Evolutionary conservation across 495 filamentous ascomycete genomes (phyloP), one percentile per base, ranked within the genome.

Genomic region (Aspergillus sparsus): DNA sequence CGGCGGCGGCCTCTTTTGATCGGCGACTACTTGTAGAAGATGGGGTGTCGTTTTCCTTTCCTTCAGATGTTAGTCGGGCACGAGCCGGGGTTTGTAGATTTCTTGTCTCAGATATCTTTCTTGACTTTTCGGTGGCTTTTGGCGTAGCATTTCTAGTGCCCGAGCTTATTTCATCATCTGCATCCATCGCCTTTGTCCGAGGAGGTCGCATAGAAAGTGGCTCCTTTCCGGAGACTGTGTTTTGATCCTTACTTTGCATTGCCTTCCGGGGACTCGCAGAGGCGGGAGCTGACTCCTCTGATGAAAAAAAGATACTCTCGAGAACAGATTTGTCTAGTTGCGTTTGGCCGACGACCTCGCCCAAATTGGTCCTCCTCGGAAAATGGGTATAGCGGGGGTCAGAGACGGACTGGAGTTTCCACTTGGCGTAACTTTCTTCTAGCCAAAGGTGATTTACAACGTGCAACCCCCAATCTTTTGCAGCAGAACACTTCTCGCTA

Each of bases 371-470:
- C 53, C 91, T 80, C 8, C 79, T 77, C 13, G 94, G 95, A 67
- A 97, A 99, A 64, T 87, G 81, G 1, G 79, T 89, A 67, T 96
- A 98, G 53, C 86, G 85, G 1, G 80, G 77, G 58, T 89, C 81
- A 2, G 87, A 84, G 5, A 91, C 66, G 1, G 80, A 80, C 65
- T 89, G 87, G 41, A 86, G 71, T 66, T 88, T 77, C 80, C 92
- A 96, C 67, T 87, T 89, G 6, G 92, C 90, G 69, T 98, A 99
- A 72, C 91, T 92, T 64, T 99, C 95, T 70, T 99, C 94, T 47
- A 99, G 82, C 94, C 94, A 99, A 1, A 99, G 79, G 66, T 98
- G 93, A 69, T 99, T 99, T 56, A 95, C 80, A 61, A 95, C 87
- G 45, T 93, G 73, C 33, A 98, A 86, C 35, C 87, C 87, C 94